Base-by-base conservation (phyloP, 495 filamentous ascomycete species). In the Saxophila tyrrhenica region DNA sequence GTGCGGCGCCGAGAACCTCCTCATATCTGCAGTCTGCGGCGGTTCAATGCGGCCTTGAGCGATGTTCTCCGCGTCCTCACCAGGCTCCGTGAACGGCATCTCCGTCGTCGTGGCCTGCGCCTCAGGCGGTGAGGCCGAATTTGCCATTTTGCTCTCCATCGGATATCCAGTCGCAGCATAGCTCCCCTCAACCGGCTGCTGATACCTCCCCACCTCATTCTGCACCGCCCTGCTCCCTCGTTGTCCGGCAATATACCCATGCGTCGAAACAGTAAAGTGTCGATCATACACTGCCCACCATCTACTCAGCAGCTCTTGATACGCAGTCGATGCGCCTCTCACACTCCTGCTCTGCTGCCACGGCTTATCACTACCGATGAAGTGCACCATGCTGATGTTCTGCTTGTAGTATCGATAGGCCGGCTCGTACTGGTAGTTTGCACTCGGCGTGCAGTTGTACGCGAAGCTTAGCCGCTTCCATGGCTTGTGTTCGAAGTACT, bases 251-350 rank as follows among this genome's bases (percentile, higher is more conserved):
- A 35, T 13, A 35, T 35, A 35, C 29, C 13, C 7, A 5, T 35
- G 29, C 29, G 29, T 35, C 73, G 73, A 66, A 57, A 70, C 68
- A 50, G 76, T 73, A 64, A 87, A 89, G 69, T 97, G 88, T 56
- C 77, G 77, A 69, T 97, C 91, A 64, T 89, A 95, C 39, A 94
- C 81, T 21, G 86, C 80, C 89, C 89, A 96, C 91, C 92, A 98
- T 56, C 78, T 76, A 39, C 81, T 81, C 39, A 85, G 63, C 69
- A 95, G 80, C 66, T 94, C 82, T 64, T 88, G 81, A 62, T 86
- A 91, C 1, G 86, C 84, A n/a, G 75, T 72, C 38, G 69, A 60
- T 3, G 78, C 78, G 23, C 70, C 75, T 16, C 65, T 65, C 39
- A 75, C 68, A 49, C 79, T 69, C 62, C 88, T 74, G 39, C 85